These are phyloP conservation scores for Endogone sp. DNA, from an alignment of 192 early-diverging fungal genomes.

Conservation along the genomic window DNA sequence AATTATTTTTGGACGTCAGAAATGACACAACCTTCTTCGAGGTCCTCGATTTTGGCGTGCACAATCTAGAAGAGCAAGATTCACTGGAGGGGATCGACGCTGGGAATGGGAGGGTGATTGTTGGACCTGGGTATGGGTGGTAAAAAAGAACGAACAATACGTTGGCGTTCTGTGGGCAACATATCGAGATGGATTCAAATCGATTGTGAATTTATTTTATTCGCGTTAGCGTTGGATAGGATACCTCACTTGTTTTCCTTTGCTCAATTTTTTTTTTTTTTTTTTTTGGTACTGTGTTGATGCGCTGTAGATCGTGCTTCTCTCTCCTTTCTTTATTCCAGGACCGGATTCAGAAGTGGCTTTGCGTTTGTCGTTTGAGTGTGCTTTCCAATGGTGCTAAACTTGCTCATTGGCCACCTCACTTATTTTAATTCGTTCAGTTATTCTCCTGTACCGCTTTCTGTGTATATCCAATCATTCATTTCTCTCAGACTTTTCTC, in stretches of 20 bases:
- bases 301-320: neutral
- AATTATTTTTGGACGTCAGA: constrained; percentile 2
- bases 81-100: neutral
- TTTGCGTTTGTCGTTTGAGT: neutral
- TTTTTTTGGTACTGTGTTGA: neutral
- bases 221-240: neutral
- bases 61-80: constrained; percentile 52
- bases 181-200: neutral
- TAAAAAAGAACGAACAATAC: neutral
- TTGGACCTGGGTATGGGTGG: neutral
- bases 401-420: neutral
- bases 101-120: neutral
- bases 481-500: neutral
- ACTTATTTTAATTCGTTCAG: neutral
- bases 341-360: neutral
- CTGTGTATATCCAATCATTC: neutral
- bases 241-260: neutral
- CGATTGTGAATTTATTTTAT: neutral
- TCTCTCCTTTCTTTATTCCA: neutral
- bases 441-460: neutral
- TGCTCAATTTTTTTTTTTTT: neutral
- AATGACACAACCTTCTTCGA: constrained; percentile 69
- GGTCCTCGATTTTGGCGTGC: constrained; percentile 74
- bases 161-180: neutral
- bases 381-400: neutral